Evolutionary conservation across 1,284 basidiomycete genomes (phyloP), one percentile per base, ranked within the genome.

Genomic region (Moniliophthora roreri): DNA sequence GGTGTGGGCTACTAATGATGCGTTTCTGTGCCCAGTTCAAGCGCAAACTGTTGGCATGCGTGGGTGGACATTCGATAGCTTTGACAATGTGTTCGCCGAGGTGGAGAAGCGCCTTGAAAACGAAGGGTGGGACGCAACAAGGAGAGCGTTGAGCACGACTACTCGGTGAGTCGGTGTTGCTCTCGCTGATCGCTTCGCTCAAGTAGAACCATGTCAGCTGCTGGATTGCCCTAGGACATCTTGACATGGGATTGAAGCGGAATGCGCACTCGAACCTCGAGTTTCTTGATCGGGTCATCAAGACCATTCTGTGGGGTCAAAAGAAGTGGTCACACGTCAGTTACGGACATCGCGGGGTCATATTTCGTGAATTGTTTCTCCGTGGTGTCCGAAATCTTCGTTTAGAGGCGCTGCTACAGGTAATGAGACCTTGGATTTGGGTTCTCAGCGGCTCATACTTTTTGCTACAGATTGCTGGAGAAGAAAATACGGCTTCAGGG

Each of bases 351-450:
- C 60, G 68, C 5, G 68, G 67, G 1, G 52, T 51, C 1, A 62
- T 69, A 7, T 69, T 70, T 36, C 59, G 63, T 21, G 38, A 51
- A 13, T 61, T 64, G 1, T 71, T 70, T 52, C 39, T 64, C 3
- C 59, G 62, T 18, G 65, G 67, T 10, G 55, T 69, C 10, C 61
- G 62, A 20, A 48, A 51, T 1, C 28, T 68, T 34, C 64, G 65
- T 40, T 36, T 69, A 20, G 54, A 66, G 5, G 51, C 59, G 2
- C 50, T 66, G n/a, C 62, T 67, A 56, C 42, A 61, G 55, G 69
- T 68, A 35, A 26, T 23, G 38, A 13, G 11, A 6, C 7, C 16
- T 32, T 32, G 8, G 16, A 13, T n/a, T 46, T 32, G 11, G 11
- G 11, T 9, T 32, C 24, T 21, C 13, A 13, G 9, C 16, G 8